Evolutionary conservation across 148 eudicot species (phyloP), one percentile per base, ranked within the genome.

Genomic region (Nepenthes mirabilis): DNA sequence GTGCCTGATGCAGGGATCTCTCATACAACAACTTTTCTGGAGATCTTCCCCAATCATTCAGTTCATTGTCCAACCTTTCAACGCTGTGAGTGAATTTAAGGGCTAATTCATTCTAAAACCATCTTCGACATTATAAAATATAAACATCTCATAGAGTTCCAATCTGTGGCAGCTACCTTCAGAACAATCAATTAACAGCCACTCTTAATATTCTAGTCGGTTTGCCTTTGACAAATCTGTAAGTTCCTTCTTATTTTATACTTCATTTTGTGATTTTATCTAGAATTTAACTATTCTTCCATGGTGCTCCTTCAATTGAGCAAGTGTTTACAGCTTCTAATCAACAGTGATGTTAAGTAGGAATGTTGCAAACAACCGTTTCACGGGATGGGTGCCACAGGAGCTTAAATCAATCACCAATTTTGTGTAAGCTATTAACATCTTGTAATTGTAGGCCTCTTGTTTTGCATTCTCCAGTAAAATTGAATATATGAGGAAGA

Each of bases 341-440:
- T 54, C 5, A 34, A 53, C 43, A 33, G 50, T 34, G 59, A 47
- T 63, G 47, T 34, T 66, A 51, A 48, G 52, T 88, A 93, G 98
- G 75, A 86, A 93, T 75, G 85, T 93, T 58, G 98, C 98, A 60
- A 80, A 86, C 71, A 93, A 93, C 59, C 69, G 74, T 58, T 93
- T 93, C 72, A 82, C 72, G 52, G 96, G 98, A 62, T 93, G 98
- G 98, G 64, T 93, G 60, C 98, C 98, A 34, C 65, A 70, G 60
- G 96, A 80, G 63, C 85, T 93, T 58, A 76, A 6, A 64, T 82
- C 98, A 47, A 68, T 93, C 65, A 83, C 88, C 43, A 82, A 71
- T 51, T 88, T 93, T 61, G 59, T 74, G 98, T 93, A 81, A 82
- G 95, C 60, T 62, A n/a, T 65, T 54, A 11, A 43, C 53, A 9